Percentiles rank a stretch among this genome's conserved stretches.
phyloP scores from a whole-genome alignment of 2,329 filamentous ascomycete species.

The Botryotinia convoluta region DNA sequence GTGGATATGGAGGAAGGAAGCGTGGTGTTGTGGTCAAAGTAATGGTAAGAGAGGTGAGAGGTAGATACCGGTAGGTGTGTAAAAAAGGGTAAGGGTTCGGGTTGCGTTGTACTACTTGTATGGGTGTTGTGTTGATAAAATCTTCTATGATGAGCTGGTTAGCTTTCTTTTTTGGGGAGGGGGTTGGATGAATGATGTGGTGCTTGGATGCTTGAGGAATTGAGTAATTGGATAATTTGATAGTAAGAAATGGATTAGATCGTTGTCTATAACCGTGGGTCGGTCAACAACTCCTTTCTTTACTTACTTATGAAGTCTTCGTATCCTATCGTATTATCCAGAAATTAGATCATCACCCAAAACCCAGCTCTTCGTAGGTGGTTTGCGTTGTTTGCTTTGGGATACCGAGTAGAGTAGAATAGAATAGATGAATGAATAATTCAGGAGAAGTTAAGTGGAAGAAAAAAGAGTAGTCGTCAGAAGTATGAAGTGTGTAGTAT shows the following conservation, averaged over 20 bases:
- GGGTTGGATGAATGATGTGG: background rate
- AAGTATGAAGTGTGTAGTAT: background rate
- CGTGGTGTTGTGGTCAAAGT: background rate
- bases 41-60: background rate
- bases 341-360: too few species aligned
- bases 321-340: background rate
- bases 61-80: background rate
- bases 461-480: background rate
- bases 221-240: background rate
- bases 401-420: background rate
- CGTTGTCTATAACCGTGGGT: background rate
- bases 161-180: background rate
- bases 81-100: background rate
- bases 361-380: too few species aligned
- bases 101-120: background rate
- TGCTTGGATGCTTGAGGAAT: background rate
- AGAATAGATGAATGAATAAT: too few species aligned
- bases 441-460: background rate
- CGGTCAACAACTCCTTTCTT: too few species aligned
- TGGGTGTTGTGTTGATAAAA: background rate
- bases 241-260: background rate
- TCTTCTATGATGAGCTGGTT: constrained; percentile 2
- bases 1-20: constrained; percentile 5
- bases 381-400: background rate
- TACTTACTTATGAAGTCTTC: background rate